Conservation (phyloP, 148 eudicot species). For the Agrostemma githago region DNA sequence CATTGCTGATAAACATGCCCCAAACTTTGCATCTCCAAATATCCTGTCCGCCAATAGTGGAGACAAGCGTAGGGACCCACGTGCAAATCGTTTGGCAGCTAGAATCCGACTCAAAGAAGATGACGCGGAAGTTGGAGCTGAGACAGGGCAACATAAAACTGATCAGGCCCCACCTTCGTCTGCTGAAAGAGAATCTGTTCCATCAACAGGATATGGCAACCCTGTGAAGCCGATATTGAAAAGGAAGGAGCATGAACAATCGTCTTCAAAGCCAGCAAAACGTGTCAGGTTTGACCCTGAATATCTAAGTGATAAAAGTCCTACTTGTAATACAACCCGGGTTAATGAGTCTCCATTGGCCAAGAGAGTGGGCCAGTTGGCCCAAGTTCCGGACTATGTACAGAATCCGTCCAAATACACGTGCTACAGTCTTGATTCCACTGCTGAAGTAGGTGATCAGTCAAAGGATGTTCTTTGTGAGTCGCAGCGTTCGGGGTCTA, state of each 20-base stretch:
- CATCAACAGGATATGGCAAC: constrained; percentile 14
- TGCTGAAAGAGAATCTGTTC: constrained; percentile 13
- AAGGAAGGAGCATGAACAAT: constrained; percentile 34
- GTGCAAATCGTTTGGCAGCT: constrained; percentile 44
- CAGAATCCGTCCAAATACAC: constrained; percentile 45
- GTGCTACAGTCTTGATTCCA: constrained; percentile 41
- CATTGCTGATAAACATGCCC: constrained; percentile 2
- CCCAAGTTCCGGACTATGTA: constrained; percentile 40
- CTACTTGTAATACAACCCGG: neutral
- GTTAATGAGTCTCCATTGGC: constrained; percentile 11
- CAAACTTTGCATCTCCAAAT: constrained; percentile 1
- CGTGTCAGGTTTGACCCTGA: constrained; percentile 51
- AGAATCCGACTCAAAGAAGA: constrained; percentile 42
- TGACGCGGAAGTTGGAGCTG: constrained; percentile 26
- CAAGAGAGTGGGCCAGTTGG: constrained; percentile 17
- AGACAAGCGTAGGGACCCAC: constrained; percentile 29
- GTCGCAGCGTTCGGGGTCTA: constrained; percentile 14
- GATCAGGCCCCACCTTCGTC: constrained; percentile 8
- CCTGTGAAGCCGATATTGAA: constrained; percentile 42
- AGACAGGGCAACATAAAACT: constrained; percentile 15
- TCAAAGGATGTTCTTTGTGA: constrained; percentile 29
- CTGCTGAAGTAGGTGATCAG: constrained; percentile 25
- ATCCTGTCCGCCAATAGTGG: constrained; percentile 16
- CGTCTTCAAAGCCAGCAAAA: constrained; percentile 32
- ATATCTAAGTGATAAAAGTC: constrained; percentile 19